A percentile compares a stretch with the other conserved stretches of the same genome.
Evolutionary conservation across 441 rosid genomes (phyloP).

Genomic region (Syzygium malaccense): DNA sequence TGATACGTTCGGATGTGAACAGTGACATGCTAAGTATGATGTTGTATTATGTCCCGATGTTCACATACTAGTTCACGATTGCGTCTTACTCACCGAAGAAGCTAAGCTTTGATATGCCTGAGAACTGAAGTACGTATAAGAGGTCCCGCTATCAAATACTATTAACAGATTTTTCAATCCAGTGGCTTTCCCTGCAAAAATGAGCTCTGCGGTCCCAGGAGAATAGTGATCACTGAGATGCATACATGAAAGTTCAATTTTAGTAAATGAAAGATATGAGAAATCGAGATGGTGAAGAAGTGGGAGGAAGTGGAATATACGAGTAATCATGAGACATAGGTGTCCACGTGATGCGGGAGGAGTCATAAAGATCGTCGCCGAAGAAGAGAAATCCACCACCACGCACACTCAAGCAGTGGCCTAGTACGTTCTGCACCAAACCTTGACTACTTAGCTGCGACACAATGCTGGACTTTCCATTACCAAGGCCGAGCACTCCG

Average conservation of each 20-base stretch:
- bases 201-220: conserved; percentile 63
- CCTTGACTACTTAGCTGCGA: conserved; percentile 79
- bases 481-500: conserved; percentile 97
- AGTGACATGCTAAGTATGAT: background rate
- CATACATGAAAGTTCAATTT: background rate
- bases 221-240: conserved; percentile 62
- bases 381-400: conserved; percentile 94
- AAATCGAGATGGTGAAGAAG: background rate
- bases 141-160: conserved; percentile 79
- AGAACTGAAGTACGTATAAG: conserved; percentile 62
- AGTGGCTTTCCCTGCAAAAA: conserved; percentile 45
- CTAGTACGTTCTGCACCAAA: conserved; percentile 58
- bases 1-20: background rate
- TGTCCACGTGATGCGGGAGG: conserved; percentile 60
- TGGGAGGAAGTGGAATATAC: conserved; percentile 20
- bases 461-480: conserved; percentile 65
- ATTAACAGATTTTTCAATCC: conserved; percentile 37
- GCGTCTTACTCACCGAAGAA: conserved; percentile 27
- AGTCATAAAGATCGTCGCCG: conserved; percentile 68
- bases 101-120: conserved; percentile 49
- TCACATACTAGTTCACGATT: background rate
- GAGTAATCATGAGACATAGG: conserved; percentile 54
- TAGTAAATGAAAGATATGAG: background rate
- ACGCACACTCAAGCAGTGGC: conserved; percentile 78
- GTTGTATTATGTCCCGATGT: background rate